Conservation (phyloP, 2,329 filamentous ascomycete species). For the Cercospora citrullina region DNA sequence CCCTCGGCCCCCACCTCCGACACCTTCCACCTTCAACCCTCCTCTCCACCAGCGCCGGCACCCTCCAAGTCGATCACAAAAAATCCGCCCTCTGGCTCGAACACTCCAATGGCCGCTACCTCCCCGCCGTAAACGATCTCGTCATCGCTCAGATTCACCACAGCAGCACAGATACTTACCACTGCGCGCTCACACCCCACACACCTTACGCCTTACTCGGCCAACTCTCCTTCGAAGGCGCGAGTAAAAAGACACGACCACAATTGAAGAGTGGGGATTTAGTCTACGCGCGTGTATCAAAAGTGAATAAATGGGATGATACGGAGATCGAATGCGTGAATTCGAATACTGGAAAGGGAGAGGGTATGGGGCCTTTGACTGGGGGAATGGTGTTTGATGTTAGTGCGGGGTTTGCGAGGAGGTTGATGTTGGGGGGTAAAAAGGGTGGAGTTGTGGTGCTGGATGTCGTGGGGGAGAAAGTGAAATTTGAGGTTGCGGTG, state of each 20-base stretch:
- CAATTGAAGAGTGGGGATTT: slow-evolving; percentile 71
- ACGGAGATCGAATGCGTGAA: slow-evolving; percentile 89
- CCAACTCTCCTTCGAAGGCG: slow-evolving; percentile 88
- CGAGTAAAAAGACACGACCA: slow-evolving; percentile 87
- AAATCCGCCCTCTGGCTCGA: slow-evolving; percentile 82
- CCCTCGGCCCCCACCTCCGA: slow-evolving; percentile 79
- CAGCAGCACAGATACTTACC: slow-evolving; percentile 73
- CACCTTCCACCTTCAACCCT: slow-evolving; percentile 77
- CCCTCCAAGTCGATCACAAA: slow-evolving; percentile 65
- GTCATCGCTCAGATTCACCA: slow-evolving; percentile 84
- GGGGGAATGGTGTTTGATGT: slow-evolving; percentile 86
- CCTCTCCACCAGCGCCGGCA: slow-evolving; percentile 65
- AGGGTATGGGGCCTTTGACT: slow-evolving; percentile 79
- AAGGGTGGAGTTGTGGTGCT: slow-evolving; percentile 68
- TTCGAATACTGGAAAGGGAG: slow-evolving; percentile 79
- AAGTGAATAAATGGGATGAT: slow-evolving; percentile 79
- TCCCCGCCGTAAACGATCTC: slow-evolving; percentile 76
- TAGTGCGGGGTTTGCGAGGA: slow-evolving; percentile 76
- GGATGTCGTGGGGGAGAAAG: slow-evolving; percentile 76
- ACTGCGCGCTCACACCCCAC: slow-evolving; percentile 70
- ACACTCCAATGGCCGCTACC: slow-evolving; percentile 69
- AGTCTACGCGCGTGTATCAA: slow-evolving; percentile 82
- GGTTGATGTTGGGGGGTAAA: slow-evolving; percentile 65
- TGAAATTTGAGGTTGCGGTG: slow-evolving; percentile 90
- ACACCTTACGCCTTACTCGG: slow-evolving; percentile 69